Evolutionary conservation across 768 basidiomycete species (phyloP).

Genomic region (Albatrellus ellisii): DNA sequence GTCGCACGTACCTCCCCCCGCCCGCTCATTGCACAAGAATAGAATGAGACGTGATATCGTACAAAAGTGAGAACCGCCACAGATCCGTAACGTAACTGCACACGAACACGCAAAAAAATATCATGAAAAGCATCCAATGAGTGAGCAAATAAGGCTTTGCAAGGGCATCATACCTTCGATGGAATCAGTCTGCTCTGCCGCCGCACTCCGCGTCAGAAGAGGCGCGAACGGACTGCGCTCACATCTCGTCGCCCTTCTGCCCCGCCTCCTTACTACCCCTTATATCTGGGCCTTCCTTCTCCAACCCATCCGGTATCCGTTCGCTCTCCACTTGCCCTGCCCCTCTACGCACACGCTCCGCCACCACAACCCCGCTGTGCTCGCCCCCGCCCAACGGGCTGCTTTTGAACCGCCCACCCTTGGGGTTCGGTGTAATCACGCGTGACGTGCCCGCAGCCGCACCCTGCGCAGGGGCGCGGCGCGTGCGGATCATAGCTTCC

Average conservation of each 20-base stretch:
- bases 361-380: conserved; percentile 28
- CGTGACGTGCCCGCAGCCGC: conserved; percentile 11
- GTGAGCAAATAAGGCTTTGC: too few relatives aligned
- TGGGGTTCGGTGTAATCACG: conserved; percentile 16
- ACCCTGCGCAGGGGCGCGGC: conserved; percentile 26
- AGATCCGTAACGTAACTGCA: too few relatives aligned
- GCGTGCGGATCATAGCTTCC: conserved; percentile 55
- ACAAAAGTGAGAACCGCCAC: too few relatives aligned
- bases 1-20: too few relatives aligned
- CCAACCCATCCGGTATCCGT: conserved; percentile 8
- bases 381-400: conserved; percentile 41
- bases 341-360: conserved; percentile 38
- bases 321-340: conserved; percentile 12
- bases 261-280: not conserved
- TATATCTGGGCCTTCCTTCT: conserved; percentile 10
- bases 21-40: too few relatives aligned
- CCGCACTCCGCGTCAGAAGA: too few relatives aligned
- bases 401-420: conserved; percentile 61
- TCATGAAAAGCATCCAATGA: too few relatives aligned
- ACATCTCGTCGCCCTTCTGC: conserved; percentile 12
- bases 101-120: too few relatives aligned
- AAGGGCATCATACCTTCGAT: too few relatives aligned
- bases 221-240: too few relatives aligned
- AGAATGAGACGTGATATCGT: too few relatives aligned
- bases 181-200: too few relatives aligned